Base-by-base conservation (phyloP, 2,329 filamentous ascomycete species). In the Phyllosticta citriasiana region DNA sequence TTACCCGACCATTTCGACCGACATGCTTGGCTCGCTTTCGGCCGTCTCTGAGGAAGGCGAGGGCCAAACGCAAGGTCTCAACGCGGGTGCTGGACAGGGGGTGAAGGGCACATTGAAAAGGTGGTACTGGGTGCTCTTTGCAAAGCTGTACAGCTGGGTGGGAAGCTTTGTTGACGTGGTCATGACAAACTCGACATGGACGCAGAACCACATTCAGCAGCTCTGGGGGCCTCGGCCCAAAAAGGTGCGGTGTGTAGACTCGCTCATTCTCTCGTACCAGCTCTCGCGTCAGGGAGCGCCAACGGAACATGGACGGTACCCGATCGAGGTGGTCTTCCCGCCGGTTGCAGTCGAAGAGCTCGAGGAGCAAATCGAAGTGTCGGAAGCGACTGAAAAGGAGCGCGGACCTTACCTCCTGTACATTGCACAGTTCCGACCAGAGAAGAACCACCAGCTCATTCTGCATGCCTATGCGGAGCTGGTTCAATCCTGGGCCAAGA, bases 121-220 rank as follows among this genome's bases (percentile, higher is more conserved):
- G 67, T 73, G 80, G 16, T 99, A 99, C 78, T 99, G 94, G 94
- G 79, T 86, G 65, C 70, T 87, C 1, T 99, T 99, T 70, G 92
- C 94, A 0, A 77, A 79, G 53, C 73, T 95, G 2, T 99, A 99
- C 76, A 87, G 88, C 54, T 85, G 83, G 76, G 87, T 95, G 53
- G 94, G 94, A 24, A 84, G 88, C 24, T 86, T 88, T 16, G 84
- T 97, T 53, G 92, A 99, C 70, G 84, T 96, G 0, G 93, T 97
- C 66, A 96, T 97, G 90, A 96, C 94, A 62, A 99, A 99, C 75
- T 96, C 91, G 4, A 89, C 84, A 62, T 99, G 94, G 94, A 99
- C 94, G 0, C 88, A 94, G 66, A 80, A 76, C 1, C 90, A 95
- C 67, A 86, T 95, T 60, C 80, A 61, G 24, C 50, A 61, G 26